Conservation (phyloP, 2,329 filamentous ascomycete species). For the Hirsutella rhossiliensis region DNA sequence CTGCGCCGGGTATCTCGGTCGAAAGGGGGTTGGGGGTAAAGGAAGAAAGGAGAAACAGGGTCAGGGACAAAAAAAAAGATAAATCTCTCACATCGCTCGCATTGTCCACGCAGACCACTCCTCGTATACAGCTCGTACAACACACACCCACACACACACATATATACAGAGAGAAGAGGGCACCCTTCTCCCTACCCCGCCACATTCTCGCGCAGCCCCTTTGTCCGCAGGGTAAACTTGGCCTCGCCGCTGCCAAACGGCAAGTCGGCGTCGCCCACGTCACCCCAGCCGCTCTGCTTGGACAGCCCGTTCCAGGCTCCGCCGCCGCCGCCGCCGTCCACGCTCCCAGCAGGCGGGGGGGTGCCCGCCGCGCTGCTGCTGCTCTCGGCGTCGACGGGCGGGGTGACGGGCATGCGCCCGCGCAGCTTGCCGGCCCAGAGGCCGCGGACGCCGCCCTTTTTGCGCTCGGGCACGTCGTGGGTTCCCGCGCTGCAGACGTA, state of each 20-base stretch:
- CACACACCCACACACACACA: too few relatives aligned
- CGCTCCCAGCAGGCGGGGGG: background rate
- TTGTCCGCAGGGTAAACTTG: conserved; percentile 41
- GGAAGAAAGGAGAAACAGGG: too few relatives aligned
- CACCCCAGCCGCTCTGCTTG: conserved; percentile 2
- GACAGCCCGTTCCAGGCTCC: background rate
- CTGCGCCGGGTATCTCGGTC: too few relatives aligned
- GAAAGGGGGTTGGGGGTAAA: too few relatives aligned
- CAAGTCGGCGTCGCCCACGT: conserved; percentile 17
- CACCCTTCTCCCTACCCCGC: background rate
- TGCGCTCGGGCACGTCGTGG: conserved; percentile 48
- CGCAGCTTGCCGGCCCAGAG: conserved; percentile 39
- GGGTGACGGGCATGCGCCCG: conserved; percentile 14
- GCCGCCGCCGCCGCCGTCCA: background rate
- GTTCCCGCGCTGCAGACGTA: conserved; percentile 78
- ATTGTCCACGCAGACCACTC: too few relatives aligned
- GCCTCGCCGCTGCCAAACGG: conserved; percentile 34
- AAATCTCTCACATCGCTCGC: too few relatives aligned
- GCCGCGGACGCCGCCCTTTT: conserved; percentile 47
- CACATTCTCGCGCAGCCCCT: conserved; percentile 39
- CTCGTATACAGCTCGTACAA: too few relatives aligned
- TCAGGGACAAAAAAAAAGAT: too few relatives aligned
- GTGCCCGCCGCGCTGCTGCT: conserved; percentile 22
- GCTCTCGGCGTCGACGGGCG: conserved; percentile 21
- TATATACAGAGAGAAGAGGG: background rate